Percentiles rank a stretch among this genome's conserved stretches.
Evolutionary conservation across 176 grass and related monocot genomes (phyloP).

Genomic region (Metroxylon sagu): DNA sequence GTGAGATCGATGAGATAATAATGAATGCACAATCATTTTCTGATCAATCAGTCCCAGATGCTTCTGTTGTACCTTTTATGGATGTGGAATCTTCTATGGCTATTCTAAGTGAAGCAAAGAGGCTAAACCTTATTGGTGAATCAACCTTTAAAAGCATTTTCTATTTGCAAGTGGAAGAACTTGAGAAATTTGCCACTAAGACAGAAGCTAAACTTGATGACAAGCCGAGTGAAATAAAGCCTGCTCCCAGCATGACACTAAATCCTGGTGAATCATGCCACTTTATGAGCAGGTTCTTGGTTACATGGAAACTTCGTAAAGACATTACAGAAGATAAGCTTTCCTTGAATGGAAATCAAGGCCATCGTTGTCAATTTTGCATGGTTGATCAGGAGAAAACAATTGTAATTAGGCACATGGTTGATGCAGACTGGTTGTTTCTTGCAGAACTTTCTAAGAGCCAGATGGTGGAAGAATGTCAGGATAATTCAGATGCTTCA

Average conservation of each 20-base stretch:
- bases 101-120: conserved; percentile 74
- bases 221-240: conserved; percentile 10
- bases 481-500: conserved; percentile 9
- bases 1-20: conserved; percentile 51
- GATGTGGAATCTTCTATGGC: conserved; percentile 51
- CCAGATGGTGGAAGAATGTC: conserved; percentile 16
- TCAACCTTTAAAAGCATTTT: conserved; percentile 44
- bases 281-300: conserved; percentile 70
- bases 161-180: conserved; percentile 49
- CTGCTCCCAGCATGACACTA: conserved; percentile 25
- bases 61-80: conserved; percentile 31
- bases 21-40: conserved; percentile 31
- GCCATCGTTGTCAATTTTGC: conserved; percentile 42
- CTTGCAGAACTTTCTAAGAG: conserved; percentile 49
- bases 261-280: conserved; percentile 60
- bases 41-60: conserved; percentile 27
- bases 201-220: conserved; percentile 27
- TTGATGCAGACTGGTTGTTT: conserved; percentile 83
- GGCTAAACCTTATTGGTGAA: conserved; percentile 51
- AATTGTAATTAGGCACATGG: conserved; percentile 53
- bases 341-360: conserved; percentile 30
- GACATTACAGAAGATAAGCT: conserved; percentile 14
- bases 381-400: conserved; percentile 23
- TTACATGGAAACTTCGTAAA: conserved; percentile 46
- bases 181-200: conserved; percentile 41